Percentiles rank a stretch among this genome's conserved stretches.
Evolutionary conservation across 2,329 filamentous ascomycete genomes (phyloP).

Genomic region (Colletotrichum tropicale): DNA sequence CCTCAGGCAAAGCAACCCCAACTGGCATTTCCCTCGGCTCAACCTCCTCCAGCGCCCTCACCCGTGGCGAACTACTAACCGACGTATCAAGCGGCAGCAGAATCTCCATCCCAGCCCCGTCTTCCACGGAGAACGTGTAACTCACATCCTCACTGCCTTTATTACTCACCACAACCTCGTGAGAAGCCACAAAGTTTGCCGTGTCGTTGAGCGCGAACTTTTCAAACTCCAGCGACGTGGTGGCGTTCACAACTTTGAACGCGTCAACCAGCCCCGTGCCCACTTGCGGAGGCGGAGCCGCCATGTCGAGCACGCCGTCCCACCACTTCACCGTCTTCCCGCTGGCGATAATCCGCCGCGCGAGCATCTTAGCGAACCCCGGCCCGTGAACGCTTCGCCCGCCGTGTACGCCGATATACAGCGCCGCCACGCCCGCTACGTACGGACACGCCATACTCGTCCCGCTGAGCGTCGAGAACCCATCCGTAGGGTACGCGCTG

Average conservation of each 20-base stretch:
- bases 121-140: slow-evolving; percentile 33
- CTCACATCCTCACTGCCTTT: slow-evolving; percentile 32
- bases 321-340: slow-evolving; percentile 27
- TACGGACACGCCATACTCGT: slow-evolving; percentile 55
- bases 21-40: slow-evolving; percentile 22
- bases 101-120: slow-evolving; percentile 40
- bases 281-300: slow-evolving; percentile 37
- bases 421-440: slow-evolving; percentile 44
- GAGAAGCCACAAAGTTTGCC: slow-evolving; percentile 34
- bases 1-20: slow-evolving; percentile 21
- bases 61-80: slow-evolving; percentile 6
- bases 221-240: slow-evolving; percentile 37
- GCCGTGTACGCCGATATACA: slow-evolving; percentile 35
- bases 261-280: slow-evolving; percentile 47
- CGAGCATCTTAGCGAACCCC: slow-evolving; percentile 30
- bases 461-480: slow-evolving; percentile 43
- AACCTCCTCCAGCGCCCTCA: slow-evolving; percentile 25
- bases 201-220: slow-evolving; percentile 50
- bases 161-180: slow-evolving; percentile 37
- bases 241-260: slow-evolving; percentile 43
- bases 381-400: slow-evolving; percentile 33
- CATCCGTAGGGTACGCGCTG: slow-evolving; percentile 42
- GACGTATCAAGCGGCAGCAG: slow-evolving; percentile 9
- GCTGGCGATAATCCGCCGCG: slow-evolving; percentile 33
- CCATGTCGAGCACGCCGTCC: slow-evolving; percentile 26